Evolutionary conservation across 164 flowering plant genomes (phyloP), one percentile per base, ranked within the genome.

Genomic region (Paratinospora sagittata): DNA sequence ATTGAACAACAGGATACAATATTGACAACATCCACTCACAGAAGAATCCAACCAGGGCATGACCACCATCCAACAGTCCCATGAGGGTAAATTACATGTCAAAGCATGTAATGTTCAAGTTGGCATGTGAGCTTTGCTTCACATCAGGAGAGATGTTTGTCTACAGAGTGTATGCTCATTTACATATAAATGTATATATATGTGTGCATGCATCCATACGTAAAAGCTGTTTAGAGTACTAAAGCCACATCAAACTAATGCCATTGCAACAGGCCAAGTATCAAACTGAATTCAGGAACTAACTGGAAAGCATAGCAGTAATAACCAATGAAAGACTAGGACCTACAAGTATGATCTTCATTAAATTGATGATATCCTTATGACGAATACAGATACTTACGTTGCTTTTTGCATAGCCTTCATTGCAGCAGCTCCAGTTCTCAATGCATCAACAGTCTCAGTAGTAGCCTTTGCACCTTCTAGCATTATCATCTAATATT

Each of bases 401-500:
- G 81, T 81, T 47, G 81, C 85, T 71, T 81, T 83, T 65, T 83
- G 85, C 82, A 83, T 81, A 37, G 84, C 82, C 72, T 83, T 81
- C 84, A 83, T 83, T 33, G 85, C 79, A 73, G 84, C 30, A 36
- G 85, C 84, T 60, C 85, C 85, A 21, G 82, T 77, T 74, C 84
- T 76, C 76, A 81, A 77, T 41, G 85, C 85, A 77, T 83, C 84
- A 30, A 83, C 82, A 37, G 85, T 83, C 64, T 83, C 85, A 7
- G 85, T 78, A 24, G 84, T 79, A 69, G 84, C 84, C 70, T 78
- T 81, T 70, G 85, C 84, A 70, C 84, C 84, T 78, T 83, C 85
- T 27, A 83, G 71, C 84, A 83, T 57, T 43, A 83, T 81, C 82
- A 83, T 81, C 81, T 78, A 72, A 26, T 70, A 67, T 21, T 6